These are phyloP conservation scores for Immersiporthe knoxdaviesiana DNA, from an alignment of 2,329 filamentous ascomycete species.

Conservation along the genomic window DNA sequence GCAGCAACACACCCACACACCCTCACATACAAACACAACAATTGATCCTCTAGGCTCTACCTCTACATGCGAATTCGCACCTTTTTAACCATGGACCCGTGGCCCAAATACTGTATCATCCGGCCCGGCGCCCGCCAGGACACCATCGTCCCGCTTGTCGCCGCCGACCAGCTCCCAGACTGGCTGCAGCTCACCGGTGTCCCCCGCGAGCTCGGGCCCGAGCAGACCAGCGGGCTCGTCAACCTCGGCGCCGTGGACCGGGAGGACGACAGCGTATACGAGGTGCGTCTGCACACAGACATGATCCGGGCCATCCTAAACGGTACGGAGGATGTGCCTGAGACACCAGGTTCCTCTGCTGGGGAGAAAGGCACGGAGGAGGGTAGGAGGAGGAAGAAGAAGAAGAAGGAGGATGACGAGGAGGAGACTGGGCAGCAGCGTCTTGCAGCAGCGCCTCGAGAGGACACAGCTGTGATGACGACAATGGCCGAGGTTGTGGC, in stretches of 20 bases:
- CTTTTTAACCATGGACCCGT: slow-evolving; percentile 32
- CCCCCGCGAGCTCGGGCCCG: slow-evolving; percentile 45
- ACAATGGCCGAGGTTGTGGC: not conserved
- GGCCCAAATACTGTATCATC: slow-evolving; percentile 48
- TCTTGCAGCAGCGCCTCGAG: not conserved
- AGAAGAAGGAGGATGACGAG: not conserved
- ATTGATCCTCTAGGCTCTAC: not conserved
- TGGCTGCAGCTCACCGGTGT: slow-evolving; percentile 49
- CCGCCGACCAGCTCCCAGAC: slow-evolving; percentile 54
- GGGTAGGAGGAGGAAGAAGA: not conserved
- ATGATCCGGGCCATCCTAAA: slow-evolving; percentile 16
- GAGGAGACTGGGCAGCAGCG: not conserved
- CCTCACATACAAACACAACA: not conserved
- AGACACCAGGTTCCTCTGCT: not conserved
- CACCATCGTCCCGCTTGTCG: slow-evolving; percentile 56
- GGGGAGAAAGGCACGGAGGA: not conserved
- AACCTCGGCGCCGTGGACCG: slow-evolving; percentile 42
- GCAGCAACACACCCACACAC: not conserved
- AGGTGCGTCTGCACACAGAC: slow-evolving; percentile 33
- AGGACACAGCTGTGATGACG: not conserved
- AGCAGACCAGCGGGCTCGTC: slow-evolving; percentile 44
- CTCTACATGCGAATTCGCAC: not conserved
- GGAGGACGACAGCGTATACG: slow-evolving; percentile 33
- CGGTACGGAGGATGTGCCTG: slow-evolving; percentile 16
- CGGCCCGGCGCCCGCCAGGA: slow-evolving; percentile 40